These are phyloP conservation scores for Wickerhamiella bombiphila DNA, from an alignment of 805 yeast genomes.

Conservation along the genomic window DNA sequence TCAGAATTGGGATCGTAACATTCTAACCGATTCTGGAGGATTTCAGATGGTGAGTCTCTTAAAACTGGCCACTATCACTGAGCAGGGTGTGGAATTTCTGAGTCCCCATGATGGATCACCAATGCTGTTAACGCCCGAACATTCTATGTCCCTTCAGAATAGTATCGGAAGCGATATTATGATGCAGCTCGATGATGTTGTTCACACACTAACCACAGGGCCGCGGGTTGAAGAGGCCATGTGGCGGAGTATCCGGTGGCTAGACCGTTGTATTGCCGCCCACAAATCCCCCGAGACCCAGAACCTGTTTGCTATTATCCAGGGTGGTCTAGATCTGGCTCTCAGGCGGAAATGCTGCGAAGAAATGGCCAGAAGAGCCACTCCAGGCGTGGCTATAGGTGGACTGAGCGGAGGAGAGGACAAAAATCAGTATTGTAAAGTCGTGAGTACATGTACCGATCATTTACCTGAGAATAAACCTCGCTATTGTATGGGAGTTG, in stretches of 20 bases:
- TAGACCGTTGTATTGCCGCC: conserved; percentile 31
- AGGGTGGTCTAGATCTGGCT: conserved; percentile 31
- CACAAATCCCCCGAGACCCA: conserved; percentile 30
- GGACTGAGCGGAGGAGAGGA: conserved; percentile 36
- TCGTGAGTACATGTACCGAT: conserved; percentile 29
- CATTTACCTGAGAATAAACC: conserved; percentile 30
- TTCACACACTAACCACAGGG: conserved; percentile 30
- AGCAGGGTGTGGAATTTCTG: conserved; percentile 31
- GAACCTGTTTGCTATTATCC: conserved; percentile 31
- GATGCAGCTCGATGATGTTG: conserved; percentile 35
- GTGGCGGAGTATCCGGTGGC: conserved; percentile 31
- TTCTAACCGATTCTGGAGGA: conserved; percentile 32
- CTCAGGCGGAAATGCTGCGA: conserved; percentile 27
- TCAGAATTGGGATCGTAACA: conserved; percentile 30
- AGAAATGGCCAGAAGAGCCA: conserved; percentile 30
- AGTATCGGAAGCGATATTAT: conserved; percentile 33
- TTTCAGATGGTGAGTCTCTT: conserved; percentile 33
- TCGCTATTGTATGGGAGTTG: conserved; percentile 34
- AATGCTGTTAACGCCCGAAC: conserved; percentile 34
- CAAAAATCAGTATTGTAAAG: conserved; percentile 28
- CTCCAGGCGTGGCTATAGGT: conserved; percentile 35
- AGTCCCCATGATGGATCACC: conserved; percentile 34
- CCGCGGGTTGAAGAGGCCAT: conserved; percentile 34
- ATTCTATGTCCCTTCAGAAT: conserved; percentile 32
- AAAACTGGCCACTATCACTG: conserved; percentile 32